These are phyloP conservation scores for Fragaria vesca DNA, from an alignment of 306 rosid species.

Conservation along the genomic window DNA sequence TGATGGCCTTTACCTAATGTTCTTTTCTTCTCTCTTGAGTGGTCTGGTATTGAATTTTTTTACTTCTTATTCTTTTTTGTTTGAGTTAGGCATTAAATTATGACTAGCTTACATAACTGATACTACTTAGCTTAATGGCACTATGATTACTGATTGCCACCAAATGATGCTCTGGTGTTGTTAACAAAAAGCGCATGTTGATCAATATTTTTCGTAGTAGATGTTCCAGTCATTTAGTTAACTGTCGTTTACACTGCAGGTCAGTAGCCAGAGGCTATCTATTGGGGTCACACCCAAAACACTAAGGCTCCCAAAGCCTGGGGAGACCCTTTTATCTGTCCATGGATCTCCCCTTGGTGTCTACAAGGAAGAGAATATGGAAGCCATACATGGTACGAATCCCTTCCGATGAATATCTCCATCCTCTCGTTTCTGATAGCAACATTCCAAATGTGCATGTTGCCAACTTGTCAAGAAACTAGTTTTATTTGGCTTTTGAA, in stretches of 20 bases:
- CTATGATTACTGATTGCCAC: not conserved
- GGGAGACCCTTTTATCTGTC: slow-evolving; percentile 89
- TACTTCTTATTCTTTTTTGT: not conserved
- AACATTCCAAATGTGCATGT: not conserved
- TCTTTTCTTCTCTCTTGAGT: not conserved
- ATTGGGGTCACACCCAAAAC: slow-evolving; percentile 88
- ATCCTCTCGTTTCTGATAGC: not conserved
- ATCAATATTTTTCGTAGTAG: not conserved
- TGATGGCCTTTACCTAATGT: no score
- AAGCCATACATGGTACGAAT: slow-evolving; percentile 71
- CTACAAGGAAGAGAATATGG: slow-evolving; percentile 87
- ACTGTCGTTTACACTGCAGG: slow-evolving; percentile 41
- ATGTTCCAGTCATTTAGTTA: not conserved
- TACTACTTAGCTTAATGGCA: not conserved
- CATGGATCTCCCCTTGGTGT: slow-evolving; percentile 92
- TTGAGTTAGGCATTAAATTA: not conserved
- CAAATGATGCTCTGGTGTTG: not conserved
- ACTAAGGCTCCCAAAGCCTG: slow-evolving; percentile 71
- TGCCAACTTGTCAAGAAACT: not conserved
- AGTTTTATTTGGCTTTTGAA: not conserved
- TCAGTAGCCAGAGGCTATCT: slow-evolving; percentile 68
- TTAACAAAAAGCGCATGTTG: not conserved
- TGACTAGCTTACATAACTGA: not conserved
- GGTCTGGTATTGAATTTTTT: not conserved
- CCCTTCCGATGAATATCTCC: not conserved